A percentile compares a stretch with the other conserved stretches of the same genome.
These are phyloP conservation scores for Podosphaera aphanis DNA, from an alignment of 2,329 filamentous ascomycete genomes.

Conservation along the genomic window DNA sequence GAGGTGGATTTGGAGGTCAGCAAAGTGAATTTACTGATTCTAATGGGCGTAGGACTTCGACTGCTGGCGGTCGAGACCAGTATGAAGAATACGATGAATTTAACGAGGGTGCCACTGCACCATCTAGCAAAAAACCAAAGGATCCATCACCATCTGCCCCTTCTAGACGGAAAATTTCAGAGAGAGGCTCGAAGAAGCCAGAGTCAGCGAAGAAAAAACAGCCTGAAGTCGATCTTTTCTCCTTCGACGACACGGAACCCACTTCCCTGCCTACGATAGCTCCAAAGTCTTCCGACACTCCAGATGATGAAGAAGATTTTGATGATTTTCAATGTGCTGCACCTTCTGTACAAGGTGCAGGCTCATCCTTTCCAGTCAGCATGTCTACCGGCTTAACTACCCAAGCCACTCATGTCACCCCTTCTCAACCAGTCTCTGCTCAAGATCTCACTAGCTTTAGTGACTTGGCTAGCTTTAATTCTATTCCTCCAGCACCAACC, in stretches of 20 bases:
- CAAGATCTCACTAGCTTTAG: constrained; percentile 59
- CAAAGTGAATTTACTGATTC: constrained; percentile 45
- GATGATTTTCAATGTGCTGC: constrained; percentile 90
- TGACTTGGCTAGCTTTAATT: constrained; percentile 57
- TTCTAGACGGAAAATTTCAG: constrained; percentile 19
- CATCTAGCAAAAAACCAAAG: constrained; percentile 20
- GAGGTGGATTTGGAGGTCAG: constrained; percentile 74
- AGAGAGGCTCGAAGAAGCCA: constrained; percentile 31
- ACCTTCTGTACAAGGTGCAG: constrained; percentile 24
- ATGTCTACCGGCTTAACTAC: constrained; percentile 28
- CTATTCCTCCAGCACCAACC: constrained; percentile 42
- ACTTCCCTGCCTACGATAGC: constrained; percentile 21
- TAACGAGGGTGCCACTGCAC: constrained; percentile 44
- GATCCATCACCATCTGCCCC: constrained; percentile 9
- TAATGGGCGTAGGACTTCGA: constrained; percentile 10
- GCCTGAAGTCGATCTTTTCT: constrained; percentile 80
- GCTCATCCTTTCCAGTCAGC: constrained; percentile 19
- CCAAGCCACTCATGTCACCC: constrained; percentile 46
- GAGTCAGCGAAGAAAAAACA: constrained; percentile 59
- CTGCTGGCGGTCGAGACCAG: constrained; percentile 35
- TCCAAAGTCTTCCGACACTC: constrained; percentile 20
- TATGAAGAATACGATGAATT: constrained; percentile 97
- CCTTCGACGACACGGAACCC: constrained; percentile 56
- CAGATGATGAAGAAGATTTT: constrained; percentile 72
- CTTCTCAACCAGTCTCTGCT: constrained; percentile 69